phyloP scores from a whole-genome alignment of 257 asterid genomes.

The Hygrophila difformis region DNA sequence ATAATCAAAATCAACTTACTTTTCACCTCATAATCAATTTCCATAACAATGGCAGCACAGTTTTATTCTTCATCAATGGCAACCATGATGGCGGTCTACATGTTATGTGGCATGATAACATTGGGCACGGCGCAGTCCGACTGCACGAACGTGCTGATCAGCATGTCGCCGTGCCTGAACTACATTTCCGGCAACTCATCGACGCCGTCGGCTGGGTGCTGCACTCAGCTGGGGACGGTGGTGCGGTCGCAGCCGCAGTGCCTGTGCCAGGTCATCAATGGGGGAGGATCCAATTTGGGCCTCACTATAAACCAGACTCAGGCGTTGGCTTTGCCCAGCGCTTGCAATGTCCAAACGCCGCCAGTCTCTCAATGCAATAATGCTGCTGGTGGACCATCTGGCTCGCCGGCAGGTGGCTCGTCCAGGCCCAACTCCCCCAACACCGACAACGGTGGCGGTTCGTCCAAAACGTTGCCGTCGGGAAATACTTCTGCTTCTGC shows the following conservation, averaged over 20 bases:
- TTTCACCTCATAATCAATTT: too few species aligned
- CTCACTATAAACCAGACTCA: constrained; percentile 16
- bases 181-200: constrained; percentile 14
- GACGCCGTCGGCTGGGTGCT: constrained; percentile 18
- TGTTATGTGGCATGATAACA: too few species aligned
- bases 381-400: too few species aligned
- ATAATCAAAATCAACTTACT: too few species aligned
- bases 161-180: constrained; percentile 14
- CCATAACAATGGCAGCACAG: too few species aligned
- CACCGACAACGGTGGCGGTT: too few species aligned
- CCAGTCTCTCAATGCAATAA: constrained; percentile 25
- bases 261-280: constrained; percentile 10
- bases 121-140: background rate
- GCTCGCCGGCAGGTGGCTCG: too few species aligned
- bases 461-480: too few species aligned
- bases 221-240: constrained; percentile 15
- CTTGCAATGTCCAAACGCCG: constrained; percentile 40
- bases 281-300: background rate
- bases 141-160: background rate
- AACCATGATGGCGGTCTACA: too few species aligned
- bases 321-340: constrained; percentile 28
- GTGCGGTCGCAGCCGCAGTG: constrained; percentile 1
- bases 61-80: too few species aligned
- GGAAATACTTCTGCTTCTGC: too few species aligned
- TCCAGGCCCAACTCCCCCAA: too few species aligned